phyloP scores from a whole-genome alignment of 2,329 filamentous ascomycete genomes.

The Chaetomium sp. region DNA sequence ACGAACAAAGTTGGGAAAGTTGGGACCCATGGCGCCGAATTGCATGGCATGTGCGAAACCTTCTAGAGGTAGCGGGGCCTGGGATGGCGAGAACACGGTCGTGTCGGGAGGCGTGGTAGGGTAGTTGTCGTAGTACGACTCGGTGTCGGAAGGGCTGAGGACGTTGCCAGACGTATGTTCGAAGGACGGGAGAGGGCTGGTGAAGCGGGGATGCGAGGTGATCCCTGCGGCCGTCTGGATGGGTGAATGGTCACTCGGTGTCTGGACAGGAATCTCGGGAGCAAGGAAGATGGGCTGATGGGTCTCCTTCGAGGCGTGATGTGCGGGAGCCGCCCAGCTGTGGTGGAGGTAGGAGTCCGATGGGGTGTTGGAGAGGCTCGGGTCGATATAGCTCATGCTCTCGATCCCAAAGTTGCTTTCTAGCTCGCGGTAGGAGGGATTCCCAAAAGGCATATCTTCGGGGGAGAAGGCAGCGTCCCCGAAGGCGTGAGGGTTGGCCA shows the following conservation, averaged over 20 bases:
- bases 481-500: constrained; percentile 8
- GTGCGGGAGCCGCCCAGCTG: constrained; percentile 24
- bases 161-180: constrained; percentile 32
- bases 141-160: constrained; percentile 36
- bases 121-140: constrained; percentile 31
- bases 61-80: constrained; percentile 22
- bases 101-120: constrained; percentile 35
- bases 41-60: constrained; percentile 26
- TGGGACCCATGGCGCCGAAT: constrained; percentile 25
- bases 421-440: neutral
- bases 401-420: constrained; percentile 7
- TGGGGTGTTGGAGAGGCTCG: constrained; percentile 23
- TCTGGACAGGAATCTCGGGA: constrained; percentile 14
- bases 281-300: constrained; percentile 26
- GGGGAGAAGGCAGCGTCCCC: constrained; percentile 3
- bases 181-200: constrained; percentile 35
- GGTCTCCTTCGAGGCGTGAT: constrained; percentile 27
- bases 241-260: constrained; percentile 6
- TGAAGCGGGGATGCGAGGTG: constrained; percentile 24
- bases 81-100: constrained; percentile 27
- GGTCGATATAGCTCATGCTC: constrained; percentile 22
- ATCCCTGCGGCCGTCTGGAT: constrained; percentile 12
- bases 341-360: constrained; percentile 11
- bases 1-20: constrained; percentile 27
- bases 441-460: constrained; percentile 7